These are phyloP conservation scores for Phaffomyces antillensis DNA, from an alignment of 805 yeast genomes.

Conservation along the genomic window DNA sequence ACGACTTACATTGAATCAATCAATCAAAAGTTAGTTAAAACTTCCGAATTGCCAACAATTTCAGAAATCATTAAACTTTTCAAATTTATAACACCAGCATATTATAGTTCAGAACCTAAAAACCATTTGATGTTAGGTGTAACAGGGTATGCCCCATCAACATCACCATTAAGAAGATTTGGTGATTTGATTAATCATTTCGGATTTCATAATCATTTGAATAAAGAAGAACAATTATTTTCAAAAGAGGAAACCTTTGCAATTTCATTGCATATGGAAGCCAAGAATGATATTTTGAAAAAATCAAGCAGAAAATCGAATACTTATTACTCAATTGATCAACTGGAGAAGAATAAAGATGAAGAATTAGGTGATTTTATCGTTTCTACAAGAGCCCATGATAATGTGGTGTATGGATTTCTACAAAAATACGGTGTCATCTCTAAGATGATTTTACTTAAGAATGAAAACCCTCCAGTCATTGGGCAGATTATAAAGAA, in stretches of 20 bases:
- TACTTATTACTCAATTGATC: slow-evolving; percentile 31
- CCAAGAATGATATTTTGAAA: slow-evolving; percentile 34
- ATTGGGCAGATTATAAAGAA: slow-evolving; percentile 38
- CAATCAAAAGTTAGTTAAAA: slow-evolving; percentile 15
- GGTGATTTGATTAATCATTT: slow-evolving; percentile 78
- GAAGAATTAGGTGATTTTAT: slow-evolving; percentile 25
- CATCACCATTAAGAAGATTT: slow-evolving; percentile 84
- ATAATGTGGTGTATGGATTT: slow-evolving; percentile 28
- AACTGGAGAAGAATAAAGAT: slow-evolving; percentile 16
- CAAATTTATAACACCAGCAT: slow-evolving; percentile 46
- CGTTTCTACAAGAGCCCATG: slow-evolving; percentile 35
- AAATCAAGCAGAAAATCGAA: slow-evolving; percentile 23
- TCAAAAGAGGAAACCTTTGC: slow-evolving; percentile 27
- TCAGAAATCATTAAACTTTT: slow-evolving; percentile 37
- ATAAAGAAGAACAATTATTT: slow-evolving; percentile 24
- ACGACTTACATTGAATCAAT: slow-evolving; percentile 17
- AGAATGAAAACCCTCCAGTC: slow-evolving; percentile 24
- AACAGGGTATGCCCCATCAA: slow-evolving; percentile 58
- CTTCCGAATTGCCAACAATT: slow-evolving; percentile 21
- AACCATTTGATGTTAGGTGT: slow-evolving; percentile 62
- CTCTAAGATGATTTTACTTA: slow-evolving; percentile 25
- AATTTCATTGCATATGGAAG: slow-evolving; percentile 36
- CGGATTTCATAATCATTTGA: slow-evolving; percentile 49
- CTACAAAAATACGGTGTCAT: slow-evolving; percentile 25
- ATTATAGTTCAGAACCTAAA: slow-evolving; percentile 36